Evolutionary conservation across 495 filamentous ascomycete genomes (phyloP).

Genomic region (Umbilicaria muhlenbergii): DNA sequence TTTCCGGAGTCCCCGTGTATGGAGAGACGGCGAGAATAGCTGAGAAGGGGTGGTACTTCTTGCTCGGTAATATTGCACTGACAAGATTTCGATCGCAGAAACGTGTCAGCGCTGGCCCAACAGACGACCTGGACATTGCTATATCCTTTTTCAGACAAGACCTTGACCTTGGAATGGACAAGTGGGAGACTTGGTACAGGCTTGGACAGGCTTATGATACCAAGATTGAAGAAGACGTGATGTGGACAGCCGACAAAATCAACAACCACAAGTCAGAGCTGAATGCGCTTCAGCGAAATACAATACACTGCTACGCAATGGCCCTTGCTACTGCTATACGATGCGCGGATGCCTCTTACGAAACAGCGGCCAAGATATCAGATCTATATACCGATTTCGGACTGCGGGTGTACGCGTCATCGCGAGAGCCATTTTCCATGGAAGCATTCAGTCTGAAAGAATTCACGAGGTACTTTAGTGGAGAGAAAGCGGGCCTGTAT

Average conservation of each 20-base stretch:
- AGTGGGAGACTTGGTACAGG: slow-evolving; percentile 95
- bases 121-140: slow-evolving; percentile 74
- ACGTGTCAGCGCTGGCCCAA: slow-evolving; percentile 56
- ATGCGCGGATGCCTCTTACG: slow-evolving; percentile 41
- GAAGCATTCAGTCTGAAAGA: slow-evolving; percentile 61
- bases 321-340: slow-evolving; percentile 61
- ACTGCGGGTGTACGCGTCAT: slow-evolving; percentile 75
- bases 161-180: slow-evolving; percentile 65
- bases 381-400: slow-evolving; percentile 86
- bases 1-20: slow-evolving; percentile 34
- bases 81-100: slow-evolving; percentile 81
- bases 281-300: slow-evolving; percentile 56
- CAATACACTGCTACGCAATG: slow-evolving; percentile 90
- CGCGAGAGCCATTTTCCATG: slow-evolving; percentile 87
- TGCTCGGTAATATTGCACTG: slow-evolving; percentile 74
- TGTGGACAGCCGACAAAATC: slow-evolving; percentile 92
- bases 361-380: slow-evolving; percentile 50
- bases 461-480: slow-evolving; percentile 56
- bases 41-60: slow-evolving; percentile 80
- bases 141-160: slow-evolving; percentile 71
- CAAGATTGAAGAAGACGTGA: slow-evolving; percentile 78
- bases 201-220: slow-evolving; percentile 83
- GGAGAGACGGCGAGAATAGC: slow-evolving; percentile 45
- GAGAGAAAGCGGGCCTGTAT: slow-evolving; percentile 53
- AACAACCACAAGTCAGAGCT: slow-evolving; percentile 71